Percentiles rank a stretch among this genome's conserved stretches.
Evolutionary conservation across 1,139 yeast species (phyloP).

Genomic region (Pichia norvegensis): DNA sequence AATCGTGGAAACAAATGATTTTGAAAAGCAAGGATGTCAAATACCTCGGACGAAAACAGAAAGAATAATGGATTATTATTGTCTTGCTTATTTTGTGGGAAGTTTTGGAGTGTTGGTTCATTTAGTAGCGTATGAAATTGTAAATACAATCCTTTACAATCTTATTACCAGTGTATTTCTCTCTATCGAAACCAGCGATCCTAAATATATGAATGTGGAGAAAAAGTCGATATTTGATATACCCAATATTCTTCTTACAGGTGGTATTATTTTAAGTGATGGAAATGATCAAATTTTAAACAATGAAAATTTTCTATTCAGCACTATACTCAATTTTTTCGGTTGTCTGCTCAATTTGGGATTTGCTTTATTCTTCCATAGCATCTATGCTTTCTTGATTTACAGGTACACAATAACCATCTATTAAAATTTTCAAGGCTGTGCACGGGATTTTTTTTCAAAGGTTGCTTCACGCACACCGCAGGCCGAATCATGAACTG

Average conservation of each 20-base stretch:
- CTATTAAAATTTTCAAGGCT: no score
- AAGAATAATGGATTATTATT: conserved; percentile 3
- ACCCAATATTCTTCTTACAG: conserved; percentile 2
- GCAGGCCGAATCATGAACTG: neutral
- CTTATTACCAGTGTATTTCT: conserved; percentile 1
- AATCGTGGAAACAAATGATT: neutral
- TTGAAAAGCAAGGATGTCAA: neutral
- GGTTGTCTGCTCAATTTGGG: conserved; percentile 1
- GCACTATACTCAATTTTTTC: conserved; percentile 1
- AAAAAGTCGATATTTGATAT: neutral
- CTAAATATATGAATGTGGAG: neutral
- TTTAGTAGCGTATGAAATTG: conserved; percentile 3
- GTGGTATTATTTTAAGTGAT: neutral
- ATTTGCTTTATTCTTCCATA: conserved; percentile 5
- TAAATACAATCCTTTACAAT: conserved; percentile 5
- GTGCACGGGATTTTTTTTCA: neutral
- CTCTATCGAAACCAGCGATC: neutral
- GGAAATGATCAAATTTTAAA: neutral
- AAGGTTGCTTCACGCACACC: no score
- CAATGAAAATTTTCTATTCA: neutral
- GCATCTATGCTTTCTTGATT: conserved; percentile 1
- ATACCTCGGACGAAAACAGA: neutral
- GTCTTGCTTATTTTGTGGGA: conserved; percentile 1
- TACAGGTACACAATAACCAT: conserved; percentile 8
- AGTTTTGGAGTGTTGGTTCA: conserved; percentile 3